Evolutionary conservation across 2,329 filamentous ascomycete species (phyloP).

Genomic region (Truncatella angustata): DNA sequence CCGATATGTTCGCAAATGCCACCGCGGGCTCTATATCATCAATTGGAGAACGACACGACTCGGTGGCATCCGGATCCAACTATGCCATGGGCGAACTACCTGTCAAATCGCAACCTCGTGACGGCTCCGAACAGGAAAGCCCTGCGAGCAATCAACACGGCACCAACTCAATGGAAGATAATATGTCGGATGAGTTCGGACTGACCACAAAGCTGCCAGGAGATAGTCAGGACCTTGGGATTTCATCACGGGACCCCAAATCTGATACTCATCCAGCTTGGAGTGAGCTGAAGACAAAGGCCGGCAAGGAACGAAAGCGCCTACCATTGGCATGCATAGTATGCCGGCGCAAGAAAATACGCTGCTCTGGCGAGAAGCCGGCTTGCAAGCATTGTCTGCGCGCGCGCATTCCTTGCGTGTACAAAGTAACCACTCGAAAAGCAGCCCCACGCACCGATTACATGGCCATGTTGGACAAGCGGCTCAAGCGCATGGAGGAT

Average conservation of each 20-base stretch:
- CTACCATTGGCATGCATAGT: constrained; percentile 93
- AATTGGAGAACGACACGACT: constrained; percentile 34
- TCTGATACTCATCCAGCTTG: constrained; percentile 62
- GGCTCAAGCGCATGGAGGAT: constrained; percentile 95
- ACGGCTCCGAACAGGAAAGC: constrained; percentile 44
- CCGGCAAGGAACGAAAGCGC: constrained; percentile 92
- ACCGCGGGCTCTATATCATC: constrained; percentile 31
- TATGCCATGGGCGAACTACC: constrained; percentile 24
- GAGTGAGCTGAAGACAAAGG: constrained; percentile 86
- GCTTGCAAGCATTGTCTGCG: constrained; percentile 94
- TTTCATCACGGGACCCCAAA: constrained; percentile 56
- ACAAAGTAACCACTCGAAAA: constrained; percentile 94
- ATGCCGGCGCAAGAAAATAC: constrained; percentile 94
- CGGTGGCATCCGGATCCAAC: constrained; percentile 33
- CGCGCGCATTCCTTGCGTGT: constrained; percentile 92
- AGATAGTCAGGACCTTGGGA: constrained; percentile 54
- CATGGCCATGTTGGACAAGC: constrained; percentile 98
- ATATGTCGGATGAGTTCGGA: constrained; percentile 58
- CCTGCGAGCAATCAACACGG: constrained; percentile 42
- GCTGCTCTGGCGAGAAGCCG: constrained; percentile 95
- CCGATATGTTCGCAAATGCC: constrained; percentile 28
- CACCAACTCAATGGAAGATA: constrained; percentile 50
- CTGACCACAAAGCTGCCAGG: constrained; percentile 42
- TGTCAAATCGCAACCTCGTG: constrained; percentile 25
- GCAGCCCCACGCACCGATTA: constrained; percentile 94